These are phyloP conservation scores for Alternaria conjuncta DNA, from an alignment of 2,329 filamentous ascomycete species.

Conservation along the genomic window DNA sequence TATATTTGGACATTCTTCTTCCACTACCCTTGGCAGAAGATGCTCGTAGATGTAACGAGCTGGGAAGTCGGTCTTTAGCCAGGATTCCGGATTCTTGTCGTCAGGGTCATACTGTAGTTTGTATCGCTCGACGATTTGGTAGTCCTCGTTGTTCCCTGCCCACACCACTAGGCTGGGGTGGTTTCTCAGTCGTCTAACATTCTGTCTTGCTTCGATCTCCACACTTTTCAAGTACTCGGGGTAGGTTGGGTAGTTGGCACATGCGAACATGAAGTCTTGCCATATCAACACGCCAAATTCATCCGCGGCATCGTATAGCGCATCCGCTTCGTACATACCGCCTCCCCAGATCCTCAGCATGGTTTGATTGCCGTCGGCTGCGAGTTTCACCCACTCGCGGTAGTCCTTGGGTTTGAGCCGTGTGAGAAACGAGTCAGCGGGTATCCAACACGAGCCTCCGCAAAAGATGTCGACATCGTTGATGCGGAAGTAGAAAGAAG, in stretches of 20 bases:
- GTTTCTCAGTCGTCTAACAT: slow-evolving; percentile 73
- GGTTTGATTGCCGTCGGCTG: slow-evolving; percentile 76
- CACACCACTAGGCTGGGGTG: slow-evolving; percentile 87
- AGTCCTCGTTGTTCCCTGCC: slow-evolving; percentile 95
- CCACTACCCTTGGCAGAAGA: slow-evolving; percentile 74
- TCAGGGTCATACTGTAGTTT: slow-evolving; percentile 76
- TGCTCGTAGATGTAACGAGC: slow-evolving; percentile 90
- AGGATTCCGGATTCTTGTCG: slow-evolving; percentile 79
- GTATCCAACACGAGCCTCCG: slow-evolving; percentile 86
- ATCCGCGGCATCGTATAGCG: slow-evolving; percentile 78
- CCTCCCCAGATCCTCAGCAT: slow-evolving; percentile 85
- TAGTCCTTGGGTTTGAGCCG: slow-evolving; percentile 71
- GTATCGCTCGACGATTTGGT: slow-evolving; percentile 78
- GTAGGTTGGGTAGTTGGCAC: slow-evolving; percentile 65
- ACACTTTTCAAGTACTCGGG: slow-evolving; percentile 61
- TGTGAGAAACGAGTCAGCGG: slow-evolving; percentile 78
- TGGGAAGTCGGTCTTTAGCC: slow-evolving; percentile 87
- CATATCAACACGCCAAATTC: slow-evolving; percentile 79
- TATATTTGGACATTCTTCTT: slow-evolving; percentile 67
- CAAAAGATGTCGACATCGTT: slow-evolving; percentile 80
- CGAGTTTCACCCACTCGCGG: slow-evolving; percentile 75
- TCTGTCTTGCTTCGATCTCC: slow-evolving; percentile 66
- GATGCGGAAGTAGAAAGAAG: slow-evolving; percentile 78
- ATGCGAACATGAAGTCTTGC: slow-evolving; percentile 87
- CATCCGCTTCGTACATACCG: slow-evolving; percentile 77